phyloP scores from a whole-genome alignment of 768 basidiomycete species.

The Tulasnella sp. region DNA sequence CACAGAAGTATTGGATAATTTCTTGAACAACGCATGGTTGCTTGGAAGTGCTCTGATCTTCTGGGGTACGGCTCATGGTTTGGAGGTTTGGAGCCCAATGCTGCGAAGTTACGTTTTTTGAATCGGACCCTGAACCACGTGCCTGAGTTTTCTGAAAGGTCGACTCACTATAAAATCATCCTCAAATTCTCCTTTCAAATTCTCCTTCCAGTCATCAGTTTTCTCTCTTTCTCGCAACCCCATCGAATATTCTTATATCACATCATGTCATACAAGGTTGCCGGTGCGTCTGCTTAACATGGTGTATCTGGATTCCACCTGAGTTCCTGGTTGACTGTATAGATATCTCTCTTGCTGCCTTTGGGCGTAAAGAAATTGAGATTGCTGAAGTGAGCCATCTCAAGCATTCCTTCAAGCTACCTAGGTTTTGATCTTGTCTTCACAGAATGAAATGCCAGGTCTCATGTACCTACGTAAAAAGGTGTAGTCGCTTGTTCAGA shows the following conservation, averaged over 20 bases:
- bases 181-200: slow-evolving; percentile 16
- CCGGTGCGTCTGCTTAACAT: slow-evolving; percentile 13
- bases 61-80: background rate
- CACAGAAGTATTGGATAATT: background rate
- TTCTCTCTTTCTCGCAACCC: slow-evolving; percentile 17
- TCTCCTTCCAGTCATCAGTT: slow-evolving; percentile 15
- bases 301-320: background rate
- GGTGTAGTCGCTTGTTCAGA: slow-evolving; percentile 31
- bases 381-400: slow-evolving; percentile 74
- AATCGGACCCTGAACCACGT: background rate
- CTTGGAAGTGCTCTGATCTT: background rate
- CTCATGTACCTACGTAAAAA: slow-evolving; percentile 87
- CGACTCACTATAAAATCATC: slow-evolving; percentile 2
- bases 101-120: background rate
- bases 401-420: background rate
- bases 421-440: background rate
- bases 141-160: slow-evolving; percentile 2
- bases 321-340: slow-evolving; percentile 15
- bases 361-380: slow-evolving; percentile 99
- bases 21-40: background rate
- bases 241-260: background rate
- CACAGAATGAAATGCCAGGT: slow-evolving; percentile 88
- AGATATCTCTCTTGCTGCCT: slow-evolving; percentile 96
- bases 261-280: slow-evolving; percentile 19
- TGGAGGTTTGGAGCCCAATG: background rate